These are phyloP conservation scores for Recurvomyces mirabilis DNA, from an alignment of 495 filamentous ascomycete species.

Conservation along the genomic window DNA sequence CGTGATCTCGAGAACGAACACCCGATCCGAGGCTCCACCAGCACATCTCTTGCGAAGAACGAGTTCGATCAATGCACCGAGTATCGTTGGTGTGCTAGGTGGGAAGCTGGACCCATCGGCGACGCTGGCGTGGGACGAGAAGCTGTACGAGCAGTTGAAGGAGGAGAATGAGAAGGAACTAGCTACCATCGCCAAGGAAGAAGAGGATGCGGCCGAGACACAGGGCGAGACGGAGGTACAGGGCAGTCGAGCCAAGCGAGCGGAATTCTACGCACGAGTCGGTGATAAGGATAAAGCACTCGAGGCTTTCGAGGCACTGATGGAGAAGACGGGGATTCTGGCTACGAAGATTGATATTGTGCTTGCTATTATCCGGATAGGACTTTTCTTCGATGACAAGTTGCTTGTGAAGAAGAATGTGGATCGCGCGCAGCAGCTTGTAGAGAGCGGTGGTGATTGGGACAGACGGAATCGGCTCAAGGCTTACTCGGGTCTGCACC, in stretches of 20 bases:
- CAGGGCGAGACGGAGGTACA: constrained; percentile 92
- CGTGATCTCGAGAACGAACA: not conserved
- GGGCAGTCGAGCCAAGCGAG: constrained; percentile 83
- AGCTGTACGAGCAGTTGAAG: constrained; percentile 70
- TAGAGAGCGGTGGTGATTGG: constrained; percentile 95
- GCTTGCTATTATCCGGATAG: constrained; percentile 88
- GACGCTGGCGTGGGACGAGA: constrained; percentile 79
- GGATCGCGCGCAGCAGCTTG: constrained; percentile 76
- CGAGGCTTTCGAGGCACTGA: constrained; percentile 76
- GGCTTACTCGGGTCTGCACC: constrained; percentile 91
- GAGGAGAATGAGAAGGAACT: constrained; percentile 86
- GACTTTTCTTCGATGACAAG: constrained; percentile 89
- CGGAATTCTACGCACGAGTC: constrained; percentile 87
- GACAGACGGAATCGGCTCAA: constrained; percentile 95
- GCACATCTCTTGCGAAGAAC: constrained; percentile 25
- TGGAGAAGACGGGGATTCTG: constrained; percentile 86
- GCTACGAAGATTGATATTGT: constrained; percentile 96
- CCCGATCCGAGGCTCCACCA: constrained; percentile 5
- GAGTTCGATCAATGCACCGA: constrained; percentile 15
- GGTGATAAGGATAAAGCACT: constrained; percentile 97
- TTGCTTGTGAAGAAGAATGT: constrained; percentile 83
- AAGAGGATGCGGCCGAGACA: constrained; percentile 61
- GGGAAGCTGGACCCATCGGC: constrained; percentile 29
- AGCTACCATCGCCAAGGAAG: constrained; percentile 84
- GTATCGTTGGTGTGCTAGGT: constrained; percentile 18